Base-by-base conservation (phyloP, 176 grass and related monocot species). In the Stipa capillata region DNA sequence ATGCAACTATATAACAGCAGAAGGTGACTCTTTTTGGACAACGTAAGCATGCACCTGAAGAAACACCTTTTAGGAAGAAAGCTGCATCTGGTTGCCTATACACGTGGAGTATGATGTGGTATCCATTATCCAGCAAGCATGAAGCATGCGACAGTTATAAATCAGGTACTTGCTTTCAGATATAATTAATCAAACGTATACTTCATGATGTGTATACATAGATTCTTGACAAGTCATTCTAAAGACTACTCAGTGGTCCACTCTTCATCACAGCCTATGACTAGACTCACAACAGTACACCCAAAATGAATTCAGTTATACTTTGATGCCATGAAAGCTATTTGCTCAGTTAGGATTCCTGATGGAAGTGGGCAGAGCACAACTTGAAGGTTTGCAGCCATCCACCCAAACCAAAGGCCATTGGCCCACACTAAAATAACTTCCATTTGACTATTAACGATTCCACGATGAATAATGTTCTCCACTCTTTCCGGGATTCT, bases 401-500 rank as follows among this genome's bases (percentile, higher is more conserved):
- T 59, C 59, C 60, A 65, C 72, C 29, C 20, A 54, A 27, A 51
- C 21, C 15, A 5, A 51, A 16, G 1, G 12, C 24, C 71, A n/a
- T n/a, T 29, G 47, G 7, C 10, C 28, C 45, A 65, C 73, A 32
- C 34, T 44, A 55, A 52, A 28, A 76, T 1, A 56, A 76, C 28
- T 65, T 65, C 56, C n/a, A 77, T 73, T 61, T 54, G 20, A 75
- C 80, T 84, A 57, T 51, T 56, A 15, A 35, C 0, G 37, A 58
- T 77, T 72, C 24, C 10, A 71, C 8, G 2, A 34, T 52, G 81
- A 80, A 75, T 28, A 67, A 39, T 66, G 27, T 62, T 85, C 56
- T 84, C 77, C 76, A 77, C 42, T 73, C 67, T 81, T 87, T 81
- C 24, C 4, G 82, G 85, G 85, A 91, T 84, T 81, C 76, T 48